Conservation (phyloP, 192 early-diverging fungal genomes). For the Backusella circina region DNA sequence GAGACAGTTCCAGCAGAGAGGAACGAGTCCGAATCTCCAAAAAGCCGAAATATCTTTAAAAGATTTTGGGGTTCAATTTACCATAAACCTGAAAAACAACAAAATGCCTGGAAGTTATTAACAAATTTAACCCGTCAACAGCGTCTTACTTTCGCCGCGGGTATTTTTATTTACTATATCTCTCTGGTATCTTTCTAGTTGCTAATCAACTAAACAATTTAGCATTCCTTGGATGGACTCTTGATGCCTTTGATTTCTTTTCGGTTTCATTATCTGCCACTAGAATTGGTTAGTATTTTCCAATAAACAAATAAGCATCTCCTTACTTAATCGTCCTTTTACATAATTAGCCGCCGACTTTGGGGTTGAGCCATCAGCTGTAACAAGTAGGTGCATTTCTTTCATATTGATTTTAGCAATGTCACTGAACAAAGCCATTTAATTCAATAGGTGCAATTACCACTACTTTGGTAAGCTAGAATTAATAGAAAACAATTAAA, state of each 20-base stretch:
- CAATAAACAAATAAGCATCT: background rate
- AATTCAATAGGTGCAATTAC: slow-evolving; percentile 52
- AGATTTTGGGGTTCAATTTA: slow-evolving; percentile 16
- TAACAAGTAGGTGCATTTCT: slow-evolving; percentile 40
- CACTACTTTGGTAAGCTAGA: slow-evolving; percentile 43
- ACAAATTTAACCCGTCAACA: slow-evolving; percentile 21
- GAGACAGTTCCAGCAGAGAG: background rate
- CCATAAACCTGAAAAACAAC: slow-evolving; percentile 22
- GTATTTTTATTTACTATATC: background rate
- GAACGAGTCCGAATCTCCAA: background rate
- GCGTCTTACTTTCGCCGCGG: slow-evolving; percentile 23
- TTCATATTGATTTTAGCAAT: background rate
- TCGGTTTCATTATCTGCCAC: slow-evolving; percentile 54
- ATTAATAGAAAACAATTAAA: background rate
- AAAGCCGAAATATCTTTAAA: background rate
- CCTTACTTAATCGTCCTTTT: background rate
- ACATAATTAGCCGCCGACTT: slow-evolving; percentile 43
- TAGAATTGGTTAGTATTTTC: slow-evolving; percentile 33
- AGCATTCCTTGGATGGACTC: slow-evolving; percentile 67
- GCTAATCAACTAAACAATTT: background rate
- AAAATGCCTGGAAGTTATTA: slow-evolving; percentile 23
- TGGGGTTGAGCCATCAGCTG: slow-evolving; percentile 44
- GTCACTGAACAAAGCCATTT: background rate
- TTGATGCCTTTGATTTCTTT: slow-evolving; percentile 74
- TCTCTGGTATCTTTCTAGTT: background rate